Percentiles rank a stretch among this genome's conserved stretches.
Evolutionary conservation across 768 basidiomycete genomes (phyloP).

Genomic region (Agrocybe praecox): DNA sequence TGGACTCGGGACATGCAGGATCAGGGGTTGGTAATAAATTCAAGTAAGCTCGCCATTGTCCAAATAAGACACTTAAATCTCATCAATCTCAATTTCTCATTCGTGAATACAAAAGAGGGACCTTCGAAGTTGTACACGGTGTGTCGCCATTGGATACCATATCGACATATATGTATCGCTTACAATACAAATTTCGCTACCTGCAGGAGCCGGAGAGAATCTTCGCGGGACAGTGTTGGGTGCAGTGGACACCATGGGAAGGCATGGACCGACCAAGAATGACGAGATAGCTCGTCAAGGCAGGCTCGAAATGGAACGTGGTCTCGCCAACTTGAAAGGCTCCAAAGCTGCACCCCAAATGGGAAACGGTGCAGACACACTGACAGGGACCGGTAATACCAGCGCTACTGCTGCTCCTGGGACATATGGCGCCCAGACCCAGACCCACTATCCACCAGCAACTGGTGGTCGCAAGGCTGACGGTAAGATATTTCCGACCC

Average conservation of each 20-base stretch:
- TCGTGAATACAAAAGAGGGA: slow-evolving; percentile 26
- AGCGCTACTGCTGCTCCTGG: neutral
- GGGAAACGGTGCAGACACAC: neutral
- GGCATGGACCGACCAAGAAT: slow-evolving; percentile 28
- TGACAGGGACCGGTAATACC: too few relatives aligned
- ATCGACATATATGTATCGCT: neutral
- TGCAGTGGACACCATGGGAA: slow-evolving; percentile 36
- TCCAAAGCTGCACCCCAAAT: neutral
- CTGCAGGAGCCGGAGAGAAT: slow-evolving; percentile 43
- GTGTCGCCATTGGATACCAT: neutral
- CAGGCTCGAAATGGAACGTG: slow-evolving; percentile 39
- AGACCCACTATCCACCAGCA: neutral
- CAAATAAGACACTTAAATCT: neutral
- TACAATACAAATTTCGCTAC: neutral
- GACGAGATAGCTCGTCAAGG: slow-evolving; percentile 40
- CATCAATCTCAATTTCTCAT: neutral
- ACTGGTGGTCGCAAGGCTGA: neutral
- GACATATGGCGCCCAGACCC: neutral
- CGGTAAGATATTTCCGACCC: neutral
- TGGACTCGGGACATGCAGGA: slow-evolving; percentile 8
- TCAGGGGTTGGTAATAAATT: slow-evolving; percentile 20
- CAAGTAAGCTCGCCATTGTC: slow-evolving; percentile 20
- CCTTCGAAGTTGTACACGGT: slow-evolving; percentile 38
- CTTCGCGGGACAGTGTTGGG: slow-evolving; percentile 45
- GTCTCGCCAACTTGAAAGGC: slow-evolving; percentile 31